Base-by-base conservation (phyloP, 805 yeast genomes). In the Metschnikowia hibisci region DNA sequence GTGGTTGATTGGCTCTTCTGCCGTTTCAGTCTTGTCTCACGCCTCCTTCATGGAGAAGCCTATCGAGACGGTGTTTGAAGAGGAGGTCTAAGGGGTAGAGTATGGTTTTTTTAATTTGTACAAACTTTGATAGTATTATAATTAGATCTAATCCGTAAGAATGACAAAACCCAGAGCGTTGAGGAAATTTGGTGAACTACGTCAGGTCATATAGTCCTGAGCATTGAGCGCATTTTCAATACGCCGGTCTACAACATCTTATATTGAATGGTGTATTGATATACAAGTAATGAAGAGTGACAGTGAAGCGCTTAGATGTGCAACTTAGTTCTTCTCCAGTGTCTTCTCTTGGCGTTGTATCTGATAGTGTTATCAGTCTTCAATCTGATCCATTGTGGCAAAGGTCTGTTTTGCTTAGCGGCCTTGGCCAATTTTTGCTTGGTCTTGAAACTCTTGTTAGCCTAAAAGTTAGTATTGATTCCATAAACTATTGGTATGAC, bases 301-400 rank as follows among this genome's bases (percentile, higher is more conserved):
- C 33, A 13, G 44, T 35, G 33, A 22, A 34, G 34, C 39, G 50
- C 64, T 87, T 90, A 91, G 82, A 91, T 75, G 83, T 82, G 81
- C 78, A 91, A 82, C 95, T 91, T 91, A 69, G 97, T 91, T 86
- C 98, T 87, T 87, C 96, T 91, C 99, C 99, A 91, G 93, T 93
- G 96, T 84, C 98, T 86, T 87, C 98, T 89, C 89, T 93, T 93
- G 73, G 96, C 95, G 80, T 91, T 91, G 87, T 88, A 88, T 83
- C 95, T 88, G 81, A 93, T 85, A 67, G 82, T 90, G 95, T 88
- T 91, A 77, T 78, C 83, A 73, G 98, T 88, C 86, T 89, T 91
- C 77, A 90, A 82, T 81, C 98, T 88, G 86, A 91, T 79, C 96
- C 97, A 91, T 80, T 90, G 96, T 68, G 99, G 99, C 75, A 91